Evolutionary conservation across 257 asterid genomes (phyloP).

Genomic region (Solanum stenotomum): DNA sequence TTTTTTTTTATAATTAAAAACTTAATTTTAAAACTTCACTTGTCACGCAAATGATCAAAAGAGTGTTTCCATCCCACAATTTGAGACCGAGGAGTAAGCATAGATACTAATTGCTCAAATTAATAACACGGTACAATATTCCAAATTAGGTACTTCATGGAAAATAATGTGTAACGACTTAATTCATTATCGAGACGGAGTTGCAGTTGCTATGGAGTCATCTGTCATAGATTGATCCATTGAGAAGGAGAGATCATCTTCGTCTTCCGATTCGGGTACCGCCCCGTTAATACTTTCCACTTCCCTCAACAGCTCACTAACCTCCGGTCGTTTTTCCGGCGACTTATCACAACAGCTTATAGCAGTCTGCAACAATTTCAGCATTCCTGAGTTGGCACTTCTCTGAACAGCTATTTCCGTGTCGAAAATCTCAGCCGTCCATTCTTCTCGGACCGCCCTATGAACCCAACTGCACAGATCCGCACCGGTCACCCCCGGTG

Average conservation of each 20-base stretch:
- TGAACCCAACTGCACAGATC: slow-evolving; percentile 74
- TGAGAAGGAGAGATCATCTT: slow-evolving; percentile 29
- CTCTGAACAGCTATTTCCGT: slow-evolving; percentile 59
- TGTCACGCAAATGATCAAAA: not conserved
- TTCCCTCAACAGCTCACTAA: slow-evolving; percentile 39
- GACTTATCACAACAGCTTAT: slow-evolving; percentile 49
- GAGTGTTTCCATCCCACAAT: not conserved
- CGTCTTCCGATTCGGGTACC: slow-evolving; percentile 40
- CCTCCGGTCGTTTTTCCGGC: slow-evolving; percentile 67
- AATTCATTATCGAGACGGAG: slow-evolving; percentile 12
- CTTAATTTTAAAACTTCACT: not conserved
- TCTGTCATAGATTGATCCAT: slow-evolving; percentile 53
- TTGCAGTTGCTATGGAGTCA: slow-evolving; percentile 31
- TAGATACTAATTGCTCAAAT: not conserved
- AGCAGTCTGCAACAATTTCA: slow-evolving; percentile 54
- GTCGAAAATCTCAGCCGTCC: slow-evolving; percentile 92
- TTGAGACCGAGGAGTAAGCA: not conserved
- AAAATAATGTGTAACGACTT: not conserved
- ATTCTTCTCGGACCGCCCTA: slow-evolving; percentile 80
- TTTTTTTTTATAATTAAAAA: too few relatives aligned
- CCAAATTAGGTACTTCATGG: not conserved
- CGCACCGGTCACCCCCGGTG: slow-evolving; percentile 42
- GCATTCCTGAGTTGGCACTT: slow-evolving; percentile 58
- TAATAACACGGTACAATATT: not conserved
- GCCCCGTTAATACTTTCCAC: slow-evolving; percentile 36